phyloP scores from a whole-genome alignment of 257 asterid species.

The Perilla frutescens region DNA sequence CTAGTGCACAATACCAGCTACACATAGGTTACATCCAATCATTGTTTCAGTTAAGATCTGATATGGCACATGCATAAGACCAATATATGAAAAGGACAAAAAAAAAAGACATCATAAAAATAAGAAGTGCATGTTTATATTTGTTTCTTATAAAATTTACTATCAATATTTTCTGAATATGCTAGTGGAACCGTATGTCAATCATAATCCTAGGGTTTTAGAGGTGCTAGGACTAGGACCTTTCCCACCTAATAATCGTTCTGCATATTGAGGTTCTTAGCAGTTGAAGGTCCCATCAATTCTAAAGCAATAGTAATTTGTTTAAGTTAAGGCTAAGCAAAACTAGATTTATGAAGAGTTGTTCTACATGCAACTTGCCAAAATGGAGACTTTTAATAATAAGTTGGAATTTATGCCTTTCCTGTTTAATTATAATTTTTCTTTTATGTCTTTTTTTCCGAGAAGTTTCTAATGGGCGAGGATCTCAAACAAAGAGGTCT shows the following conservation, averaged over 20 bases:
- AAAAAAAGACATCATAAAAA: not conserved
- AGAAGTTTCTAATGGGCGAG: conserved; percentile 70
- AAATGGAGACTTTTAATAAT: conserved; percentile 1
- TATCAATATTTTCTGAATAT: not conserved
- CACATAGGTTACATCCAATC: conserved; percentile 5
- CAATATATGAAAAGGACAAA: no score
- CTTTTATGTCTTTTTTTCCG: not conserved
- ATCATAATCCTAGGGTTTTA: not conserved
- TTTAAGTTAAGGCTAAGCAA: not conserved
- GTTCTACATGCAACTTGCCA: not conserved
- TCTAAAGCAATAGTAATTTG: not conserved
- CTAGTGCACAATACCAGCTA: not conserved
- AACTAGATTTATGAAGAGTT: not conserved
- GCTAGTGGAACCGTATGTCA: not conserved
- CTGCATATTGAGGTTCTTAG: not conserved
- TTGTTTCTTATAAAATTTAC: not conserved
- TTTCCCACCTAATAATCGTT: not conserved
- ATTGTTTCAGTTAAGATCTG: not conserved
- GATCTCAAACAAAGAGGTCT: conserved; percentile 69
- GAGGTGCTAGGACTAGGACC: conserved; percentile 8
- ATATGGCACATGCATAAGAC: not conserved
- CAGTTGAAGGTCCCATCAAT: conserved; percentile 2
- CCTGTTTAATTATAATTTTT: not conserved
- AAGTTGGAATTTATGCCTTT: conserved; percentile 16
- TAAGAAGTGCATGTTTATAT: not conserved